Evolutionary conservation across 257 asterid species (phyloP), one percentile per base, ranked within the genome.

Genomic region (Petunia axillaris): DNA sequence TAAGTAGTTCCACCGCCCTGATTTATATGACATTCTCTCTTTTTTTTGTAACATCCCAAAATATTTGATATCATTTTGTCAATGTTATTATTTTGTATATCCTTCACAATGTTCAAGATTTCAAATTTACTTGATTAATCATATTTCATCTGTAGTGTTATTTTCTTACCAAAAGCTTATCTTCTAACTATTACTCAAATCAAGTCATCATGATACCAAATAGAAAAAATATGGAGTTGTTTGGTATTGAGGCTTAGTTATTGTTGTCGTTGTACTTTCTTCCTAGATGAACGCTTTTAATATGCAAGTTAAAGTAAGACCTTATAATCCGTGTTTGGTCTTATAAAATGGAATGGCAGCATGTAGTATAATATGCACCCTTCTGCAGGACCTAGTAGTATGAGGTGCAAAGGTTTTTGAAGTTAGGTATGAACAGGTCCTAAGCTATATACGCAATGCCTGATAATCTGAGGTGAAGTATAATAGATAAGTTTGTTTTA

Each of bases 381-480:
- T 46, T 8, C 13, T 25, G 59, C 10, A 44, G 43, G 59, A 70
- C 43, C 40, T 70, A 5, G 58, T 70, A 41, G 54, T 70, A 16
- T 70, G 36, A 46, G 77, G 25, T 25, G 10, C 43, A 70, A 44
- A 16, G 10, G 9, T 44, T 70, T 67, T 9, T 70, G 59, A 70
- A 70, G 43, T 54, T 70, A 8, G 46, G 43, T 70, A 70, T 70
- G 59, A 70, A 48, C 1, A 16, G 54, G 75, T 41, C 59, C 43
- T 46, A 8, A 46, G 59, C 59, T 44, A n/a, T 70, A 46, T 10
- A 58, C 11, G 16, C 46, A 64, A 4, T 37, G n/a, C 44, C 70
- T 46, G 77, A 70, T 46, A 46, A 48, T 70, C 55, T 25, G 77
- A 46, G 25, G 9, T 46, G 4, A 70, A 70, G 58, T 57, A 44